Conservation (phyloP, 2,329 filamentous ascomycete genomes). For the Fusarium sp. region DNA sequence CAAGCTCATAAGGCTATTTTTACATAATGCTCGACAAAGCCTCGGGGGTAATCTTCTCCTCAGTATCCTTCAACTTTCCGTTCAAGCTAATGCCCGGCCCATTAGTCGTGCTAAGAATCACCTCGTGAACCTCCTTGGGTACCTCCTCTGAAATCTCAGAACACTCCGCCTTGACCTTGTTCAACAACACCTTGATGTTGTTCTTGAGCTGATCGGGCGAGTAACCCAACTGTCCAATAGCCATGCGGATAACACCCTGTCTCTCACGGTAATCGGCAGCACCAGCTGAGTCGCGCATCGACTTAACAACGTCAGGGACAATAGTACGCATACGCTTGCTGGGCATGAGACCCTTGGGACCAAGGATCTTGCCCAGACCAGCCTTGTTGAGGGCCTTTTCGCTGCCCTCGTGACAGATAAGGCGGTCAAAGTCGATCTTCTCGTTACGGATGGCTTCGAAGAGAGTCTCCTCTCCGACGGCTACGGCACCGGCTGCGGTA, state of each 20-base stretch:
- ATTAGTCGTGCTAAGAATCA: conserved; percentile 89
- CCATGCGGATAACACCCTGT: conserved; percentile 85
- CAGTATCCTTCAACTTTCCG: conserved; percentile 78
- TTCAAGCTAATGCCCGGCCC: conserved; percentile 89
- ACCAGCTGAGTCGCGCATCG: conserved; percentile 86
- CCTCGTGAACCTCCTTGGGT: conserved; percentile 66
- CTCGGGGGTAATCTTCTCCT: conserved; percentile 68
- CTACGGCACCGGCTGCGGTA: conserved; percentile 80
- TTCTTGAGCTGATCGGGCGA: conserved; percentile 87
- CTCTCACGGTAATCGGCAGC: conserved; percentile 90
- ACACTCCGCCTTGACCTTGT: conserved; percentile 84
- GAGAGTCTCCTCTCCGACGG: conserved; percentile 88
- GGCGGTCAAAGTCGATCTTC: conserved; percentile 88
- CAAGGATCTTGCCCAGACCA: conserved; percentile 83
- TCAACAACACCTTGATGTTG: conserved; percentile 86
- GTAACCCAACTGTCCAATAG: conserved; percentile 92
- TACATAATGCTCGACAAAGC: conserved; percentile 70
- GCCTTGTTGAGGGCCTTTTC: conserved; percentile 86
- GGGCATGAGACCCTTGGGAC: conserved; percentile 94
- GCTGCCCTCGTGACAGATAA: conserved; percentile 87
- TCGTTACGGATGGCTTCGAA: conserved; percentile 83
- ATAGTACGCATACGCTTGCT: conserved; percentile 90
- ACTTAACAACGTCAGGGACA: conserved; percentile 81
- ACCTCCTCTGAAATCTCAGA: conserved; percentile 73
- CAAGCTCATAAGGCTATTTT: conserved; percentile 45